Conservation (phyloP, 2,329 filamentous ascomycete genomes). For the Fusarium sp. region DNA sequence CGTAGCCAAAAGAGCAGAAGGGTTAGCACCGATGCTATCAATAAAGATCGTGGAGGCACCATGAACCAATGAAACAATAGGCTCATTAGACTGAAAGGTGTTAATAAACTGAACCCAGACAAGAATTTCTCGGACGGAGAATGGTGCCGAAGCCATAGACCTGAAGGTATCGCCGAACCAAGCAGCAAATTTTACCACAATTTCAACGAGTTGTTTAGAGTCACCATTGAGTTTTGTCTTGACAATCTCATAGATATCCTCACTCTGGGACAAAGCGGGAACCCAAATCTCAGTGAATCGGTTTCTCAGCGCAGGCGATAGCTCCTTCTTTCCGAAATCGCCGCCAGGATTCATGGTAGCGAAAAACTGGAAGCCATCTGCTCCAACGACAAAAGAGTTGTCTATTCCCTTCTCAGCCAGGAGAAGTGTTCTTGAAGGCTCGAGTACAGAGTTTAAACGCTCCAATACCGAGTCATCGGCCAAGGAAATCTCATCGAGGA, state of each 20-base stretch:
- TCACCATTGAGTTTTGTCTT: constrained; percentile 74
- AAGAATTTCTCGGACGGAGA: constrained; percentile 92
- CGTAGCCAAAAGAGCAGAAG: constrained; percentile 84
- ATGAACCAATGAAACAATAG: constrained; percentile 71
- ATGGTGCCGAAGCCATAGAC: constrained; percentile 77
- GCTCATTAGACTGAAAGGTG: constrained; percentile 63
- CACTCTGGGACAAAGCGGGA: constrained; percentile 83
- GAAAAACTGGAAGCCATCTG: constrained; percentile 90
- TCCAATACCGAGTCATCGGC: constrained; percentile 98
- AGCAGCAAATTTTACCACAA: constrained; percentile 87
- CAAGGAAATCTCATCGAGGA: constrained; percentile 97
- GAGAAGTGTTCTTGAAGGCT: constrained; percentile 85
- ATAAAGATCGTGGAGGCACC: constrained; percentile 96
- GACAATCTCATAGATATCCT: constrained; percentile 91
- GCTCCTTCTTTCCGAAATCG: constrained; percentile 97
- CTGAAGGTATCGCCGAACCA: constrained; percentile 93
- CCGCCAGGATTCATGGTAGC: constrained; percentile 99
- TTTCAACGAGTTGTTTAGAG: constrained; percentile 69
- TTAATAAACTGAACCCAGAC: constrained; percentile 97
- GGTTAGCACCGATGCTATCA: constrained; percentile 94
- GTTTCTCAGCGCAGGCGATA: constrained; percentile 94
- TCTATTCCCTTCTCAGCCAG: constrained; percentile 93
- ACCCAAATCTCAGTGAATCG: constrained; percentile 99
- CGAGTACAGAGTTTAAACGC: constrained; percentile 94
- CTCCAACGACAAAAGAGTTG: constrained; percentile 82